Conservation (phyloP, 768 basidiomycete species). For the Mycena indigotica region DNA sequence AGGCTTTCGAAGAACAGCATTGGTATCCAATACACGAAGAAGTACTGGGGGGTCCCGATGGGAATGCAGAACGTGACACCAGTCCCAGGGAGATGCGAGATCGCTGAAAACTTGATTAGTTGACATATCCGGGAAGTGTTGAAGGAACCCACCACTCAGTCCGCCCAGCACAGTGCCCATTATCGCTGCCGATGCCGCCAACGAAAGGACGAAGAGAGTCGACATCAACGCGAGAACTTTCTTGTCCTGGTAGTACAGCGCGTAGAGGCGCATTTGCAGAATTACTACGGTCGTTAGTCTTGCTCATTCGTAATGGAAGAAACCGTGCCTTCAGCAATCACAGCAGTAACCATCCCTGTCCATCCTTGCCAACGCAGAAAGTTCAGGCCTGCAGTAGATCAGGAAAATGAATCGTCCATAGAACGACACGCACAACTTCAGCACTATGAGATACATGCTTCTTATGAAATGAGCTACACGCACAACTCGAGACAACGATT, state of each 20-base stretch:
- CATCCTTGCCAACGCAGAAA: slow-evolving; percentile 66
- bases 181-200: slow-evolving; percentile 45
- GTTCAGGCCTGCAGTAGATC: slow-evolving; percentile 34
- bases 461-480: slow-evolving; percentile 1
- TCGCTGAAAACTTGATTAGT: slow-evolving; percentile 18
- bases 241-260: slow-evolving; percentile 57
- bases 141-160: slow-evolving; percentile 40
- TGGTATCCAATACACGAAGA: slow-evolving; percentile 65
- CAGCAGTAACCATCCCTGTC: slow-evolving; percentile 55
- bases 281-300: slow-evolving; percentile 41
- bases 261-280: slow-evolving; percentile 65
- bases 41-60: slow-evolving; percentile 38
- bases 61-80: slow-evolving; percentile 45
- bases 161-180: slow-evolving; percentile 47
- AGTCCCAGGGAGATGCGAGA: slow-evolving; percentile 19
- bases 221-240: slow-evolving; percentile 51
- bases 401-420: background rate
- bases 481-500: slow-evolving; percentile 15
- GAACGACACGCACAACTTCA: slow-evolving; percentile 35
- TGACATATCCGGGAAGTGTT: background rate
- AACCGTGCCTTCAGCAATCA: slow-evolving; percentile 55
- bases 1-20: slow-evolving; percentile 56
- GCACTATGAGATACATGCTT: slow-evolving; percentile 9
- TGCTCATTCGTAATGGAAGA: background rate
- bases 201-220: slow-evolving; percentile 40